A percentile compares a stretch with the other conserved stretches of the same genome.
phyloP scores from a whole-genome alignment of 2,329 filamentous ascomycete species.

The Chrysosporium queenslandicum region DNA sequence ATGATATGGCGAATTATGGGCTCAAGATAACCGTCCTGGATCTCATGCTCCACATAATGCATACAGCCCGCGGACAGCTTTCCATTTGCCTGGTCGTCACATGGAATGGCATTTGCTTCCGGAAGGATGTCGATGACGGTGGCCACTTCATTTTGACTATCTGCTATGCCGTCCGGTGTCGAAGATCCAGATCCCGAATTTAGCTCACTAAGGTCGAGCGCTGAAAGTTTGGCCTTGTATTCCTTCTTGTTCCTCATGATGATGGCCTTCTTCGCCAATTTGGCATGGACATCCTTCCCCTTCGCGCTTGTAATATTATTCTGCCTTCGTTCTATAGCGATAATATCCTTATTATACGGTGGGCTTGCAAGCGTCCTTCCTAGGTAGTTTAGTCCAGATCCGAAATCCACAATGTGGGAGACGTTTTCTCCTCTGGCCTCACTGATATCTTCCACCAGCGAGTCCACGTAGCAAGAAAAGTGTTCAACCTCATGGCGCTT shows the following conservation, averaged over 20 bases:
- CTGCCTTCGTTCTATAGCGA: slow-evolving; percentile 80
- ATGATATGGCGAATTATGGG: slow-evolving; percentile 31
- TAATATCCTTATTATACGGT: slow-evolving; percentile 75
- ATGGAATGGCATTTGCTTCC: not conserved
- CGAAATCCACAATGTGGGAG: slow-evolving; percentile 89
- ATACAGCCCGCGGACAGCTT: slow-evolving; percentile 25
- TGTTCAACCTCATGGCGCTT: slow-evolving; percentile 89
- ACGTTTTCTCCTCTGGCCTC: slow-evolving; percentile 43
- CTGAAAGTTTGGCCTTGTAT: slow-evolving; percentile 16
- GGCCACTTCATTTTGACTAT: slow-evolving; percentile 2
- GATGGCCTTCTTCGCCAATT: slow-evolving; percentile 60
- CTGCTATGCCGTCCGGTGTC: slow-evolving; percentile 12
- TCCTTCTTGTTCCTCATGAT: slow-evolving; percentile 73
- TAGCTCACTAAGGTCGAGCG: not conserved
- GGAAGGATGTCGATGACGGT: slow-evolving; percentile 9
- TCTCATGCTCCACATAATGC: slow-evolving; percentile 38
- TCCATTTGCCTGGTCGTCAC: not conserved
- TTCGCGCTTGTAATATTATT: slow-evolving; percentile 80
- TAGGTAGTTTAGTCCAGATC: slow-evolving; percentile 92
- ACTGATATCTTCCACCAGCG: slow-evolving; percentile 50
- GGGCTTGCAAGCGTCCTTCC: slow-evolving; percentile 74
- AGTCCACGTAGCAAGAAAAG: slow-evolving; percentile 76
- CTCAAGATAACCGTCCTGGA: slow-evolving; percentile 36
- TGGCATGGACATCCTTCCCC: slow-evolving; percentile 72
- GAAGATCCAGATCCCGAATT: slow-evolving; percentile 7